These are phyloP conservation scores for Lepidium campestre DNA, from an alignment of 441 rosid species.

Conservation along the genomic window DNA sequence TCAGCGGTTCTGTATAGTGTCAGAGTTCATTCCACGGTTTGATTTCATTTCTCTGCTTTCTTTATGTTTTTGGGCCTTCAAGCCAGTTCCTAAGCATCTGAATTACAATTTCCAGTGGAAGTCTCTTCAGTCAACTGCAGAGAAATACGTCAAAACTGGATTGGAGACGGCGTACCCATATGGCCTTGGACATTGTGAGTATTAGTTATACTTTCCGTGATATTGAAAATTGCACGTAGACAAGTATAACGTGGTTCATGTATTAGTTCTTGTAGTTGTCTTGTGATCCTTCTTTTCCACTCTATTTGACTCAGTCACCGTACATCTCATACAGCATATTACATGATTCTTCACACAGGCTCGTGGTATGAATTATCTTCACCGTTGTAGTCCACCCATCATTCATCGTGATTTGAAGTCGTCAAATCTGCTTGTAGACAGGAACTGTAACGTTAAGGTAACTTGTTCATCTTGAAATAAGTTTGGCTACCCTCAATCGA, in stretches of 20 bases:
- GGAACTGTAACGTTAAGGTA: conserved; percentile 94
- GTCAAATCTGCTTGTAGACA: conserved; percentile 90
- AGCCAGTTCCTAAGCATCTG: neutral
- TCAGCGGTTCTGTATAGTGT: conserved; percentile 86
- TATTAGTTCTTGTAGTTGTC: neutral
- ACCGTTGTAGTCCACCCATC: conserved; percentile 81
- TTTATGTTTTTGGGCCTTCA: neutral
- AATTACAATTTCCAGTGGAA: conserved; percentile 58
- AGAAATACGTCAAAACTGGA: conserved; percentile 68
- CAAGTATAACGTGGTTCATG: neutral
- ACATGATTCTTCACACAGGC: conserved; percentile 46
- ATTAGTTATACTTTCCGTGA: neutral
- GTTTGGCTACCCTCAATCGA: neutral
- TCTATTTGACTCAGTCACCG: conserved; percentile 3
- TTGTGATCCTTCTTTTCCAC: neutral
- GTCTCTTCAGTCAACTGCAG: conserved; percentile 80
- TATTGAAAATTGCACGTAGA: neutral
- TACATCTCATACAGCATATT: conserved; percentile 3
- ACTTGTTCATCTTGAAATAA: neutral
- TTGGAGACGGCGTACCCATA: conserved; percentile 79
- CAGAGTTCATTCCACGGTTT: conserved; percentile 96
- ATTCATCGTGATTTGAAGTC: conserved; percentile 98
- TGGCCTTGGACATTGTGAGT: conserved; percentile 91
- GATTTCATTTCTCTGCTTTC: conserved; percentile 12
- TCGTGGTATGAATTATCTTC: conserved; percentile 96